phyloP scores from a whole-genome alignment of 257 asterid genomes.

The Jasminum sambac region DNA sequence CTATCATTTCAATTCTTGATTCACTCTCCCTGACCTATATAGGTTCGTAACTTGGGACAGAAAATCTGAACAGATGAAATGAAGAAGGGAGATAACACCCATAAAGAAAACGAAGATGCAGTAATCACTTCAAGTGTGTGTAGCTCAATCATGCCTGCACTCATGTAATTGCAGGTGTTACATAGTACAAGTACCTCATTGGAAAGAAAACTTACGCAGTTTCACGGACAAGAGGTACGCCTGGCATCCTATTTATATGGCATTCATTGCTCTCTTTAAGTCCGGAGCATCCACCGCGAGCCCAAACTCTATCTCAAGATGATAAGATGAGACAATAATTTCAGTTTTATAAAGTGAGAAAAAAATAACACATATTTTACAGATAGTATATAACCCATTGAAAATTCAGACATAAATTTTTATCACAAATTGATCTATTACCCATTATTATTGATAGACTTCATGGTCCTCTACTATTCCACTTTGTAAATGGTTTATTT shows the following conservation, averaged over 20 bases:
- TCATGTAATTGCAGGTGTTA: neutral
- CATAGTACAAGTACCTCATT: neutral
- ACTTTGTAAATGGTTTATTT: too few species aligned
- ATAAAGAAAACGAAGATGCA: slow-evolving; percentile 11
- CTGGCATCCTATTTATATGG: slow-evolving; percentile 71
- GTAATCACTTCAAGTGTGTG: neutral
- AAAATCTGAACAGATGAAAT: neutral
- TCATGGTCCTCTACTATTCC: too few species aligned
- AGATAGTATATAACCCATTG: too few species aligned
- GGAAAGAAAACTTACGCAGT: slow-evolving; percentile 58
- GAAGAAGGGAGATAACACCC: neutral
- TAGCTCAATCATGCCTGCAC: neutral
- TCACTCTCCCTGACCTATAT: neutral
- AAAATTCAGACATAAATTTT: too few species aligned
- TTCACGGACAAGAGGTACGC: slow-evolving; percentile 89
- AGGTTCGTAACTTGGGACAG: slow-evolving; percentile 2
- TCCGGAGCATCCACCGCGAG: slow-evolving; percentile 25
- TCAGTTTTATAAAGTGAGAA: neutral
- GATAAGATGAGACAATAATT: neutral
- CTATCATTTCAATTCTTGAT: slow-evolving; percentile 1
- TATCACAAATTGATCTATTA: too few species aligned
- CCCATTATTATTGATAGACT: too few species aligned
- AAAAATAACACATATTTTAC: too few species aligned
- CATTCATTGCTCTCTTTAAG: slow-evolving; percentile 38
- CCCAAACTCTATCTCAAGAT: neutral